Percentiles rank a stretch among this genome's conserved stretches.
These are phyloP conservation scores for Leccinum griseonigrum DNA, from an alignment of 1,284 basidiomycete species.

Conservation along the genomic window DNA sequence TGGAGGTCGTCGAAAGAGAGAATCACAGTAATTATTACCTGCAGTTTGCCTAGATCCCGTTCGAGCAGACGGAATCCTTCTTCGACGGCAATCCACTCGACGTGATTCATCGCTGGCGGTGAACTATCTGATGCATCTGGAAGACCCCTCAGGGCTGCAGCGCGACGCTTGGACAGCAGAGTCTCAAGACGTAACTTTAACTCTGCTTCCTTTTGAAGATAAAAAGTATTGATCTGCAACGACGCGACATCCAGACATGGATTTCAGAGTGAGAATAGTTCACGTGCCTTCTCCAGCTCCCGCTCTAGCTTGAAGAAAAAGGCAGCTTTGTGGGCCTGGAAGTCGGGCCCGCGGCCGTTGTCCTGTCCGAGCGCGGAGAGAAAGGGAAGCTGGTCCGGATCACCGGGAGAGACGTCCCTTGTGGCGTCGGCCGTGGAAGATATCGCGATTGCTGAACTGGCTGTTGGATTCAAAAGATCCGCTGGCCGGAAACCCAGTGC, in stretches of 20 bases:
- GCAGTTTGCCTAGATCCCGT: conserved; percentile 93
- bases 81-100: conserved; percentile 91
- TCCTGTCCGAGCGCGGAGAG: conserved; percentile 61
- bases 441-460: conserved; percentile 12
- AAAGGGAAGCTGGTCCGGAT: conserved; percentile 49
- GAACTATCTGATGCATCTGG: conserved; percentile 60
- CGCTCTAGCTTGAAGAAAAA: conserved; percentile 99
- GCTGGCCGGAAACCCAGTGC: conserved; percentile 80
- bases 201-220: conserved; percentile 97
- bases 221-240: conserved; percentile 95
- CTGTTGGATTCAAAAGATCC: conserved; percentile 42
- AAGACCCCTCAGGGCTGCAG: conserved; percentile 69
- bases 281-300: conserved; percentile 90
- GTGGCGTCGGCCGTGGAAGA: conserved; percentile 10
- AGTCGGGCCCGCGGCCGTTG: conserved; percentile 69
- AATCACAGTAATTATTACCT: conserved; percentile 51
- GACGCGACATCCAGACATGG: conserved; percentile 2
- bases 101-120: conserved; percentile 55
- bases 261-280: neutral
- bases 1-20: conserved; percentile 20
- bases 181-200: conserved; percentile 91
- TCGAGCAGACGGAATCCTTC: conserved; percentile 96
- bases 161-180: conserved; percentile 90
- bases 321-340: conserved; percentile 93
- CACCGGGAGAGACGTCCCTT: conserved; percentile 21